Evolutionary conservation across 2,329 filamentous ascomycete species (phyloP).

Genomic region (Tricladium varicosporioides): DNA sequence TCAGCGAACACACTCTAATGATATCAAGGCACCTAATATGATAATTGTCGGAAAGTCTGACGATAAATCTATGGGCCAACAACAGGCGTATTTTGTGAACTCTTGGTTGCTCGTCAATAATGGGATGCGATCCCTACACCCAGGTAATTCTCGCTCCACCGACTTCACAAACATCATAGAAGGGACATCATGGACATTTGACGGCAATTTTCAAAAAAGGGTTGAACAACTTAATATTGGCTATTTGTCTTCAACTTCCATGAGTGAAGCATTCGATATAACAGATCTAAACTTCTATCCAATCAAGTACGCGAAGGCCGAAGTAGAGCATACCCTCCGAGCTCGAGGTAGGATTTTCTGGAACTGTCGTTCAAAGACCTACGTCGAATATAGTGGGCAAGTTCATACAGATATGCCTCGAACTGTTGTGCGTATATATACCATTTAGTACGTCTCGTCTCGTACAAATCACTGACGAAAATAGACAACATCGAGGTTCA

Average conservation of each 20-base stretch:
- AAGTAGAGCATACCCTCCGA: neutral
- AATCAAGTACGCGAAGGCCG: neutral
- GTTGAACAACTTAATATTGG: neutral
- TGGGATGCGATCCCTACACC: neutral
- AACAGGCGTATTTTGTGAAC: neutral
- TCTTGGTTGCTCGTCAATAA: neutral
- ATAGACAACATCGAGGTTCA: neutral
- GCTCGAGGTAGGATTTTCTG: conserved; percentile 3
- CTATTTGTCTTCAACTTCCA: neutral
- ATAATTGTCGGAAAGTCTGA: neutral
- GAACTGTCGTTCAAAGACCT: neutral
- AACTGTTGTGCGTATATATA: neutral
- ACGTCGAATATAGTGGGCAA: neutral
- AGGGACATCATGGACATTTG: neutral
- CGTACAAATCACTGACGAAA: neutral
- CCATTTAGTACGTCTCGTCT: neutral
- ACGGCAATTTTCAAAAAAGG: neutral
- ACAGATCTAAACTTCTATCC: neutral
- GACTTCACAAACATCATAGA: neutral
- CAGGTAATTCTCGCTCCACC: neutral
- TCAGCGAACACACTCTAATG: neutral
- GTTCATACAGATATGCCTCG: neutral
- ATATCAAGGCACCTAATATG: neutral
- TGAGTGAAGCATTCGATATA: neutral
- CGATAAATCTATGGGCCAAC: neutral